Conservation (phyloP, 1,284 basidiomycete species). For the Coniophora puteana region DNA sequence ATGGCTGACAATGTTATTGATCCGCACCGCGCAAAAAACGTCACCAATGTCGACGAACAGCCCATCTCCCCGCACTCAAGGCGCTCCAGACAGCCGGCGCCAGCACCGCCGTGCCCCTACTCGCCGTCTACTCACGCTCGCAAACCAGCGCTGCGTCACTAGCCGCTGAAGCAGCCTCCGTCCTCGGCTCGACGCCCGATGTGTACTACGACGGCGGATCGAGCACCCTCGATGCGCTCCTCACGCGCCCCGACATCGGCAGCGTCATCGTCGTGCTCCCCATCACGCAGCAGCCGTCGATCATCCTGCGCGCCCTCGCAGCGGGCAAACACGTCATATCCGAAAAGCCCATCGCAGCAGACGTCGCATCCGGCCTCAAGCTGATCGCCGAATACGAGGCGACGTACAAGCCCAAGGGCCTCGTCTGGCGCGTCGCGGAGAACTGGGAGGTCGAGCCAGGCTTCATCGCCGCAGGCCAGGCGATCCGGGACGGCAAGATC, state of each 20-base stretch:
- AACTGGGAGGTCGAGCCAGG: conserved; percentile 75
- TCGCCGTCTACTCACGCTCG: conserved; percentile 79
- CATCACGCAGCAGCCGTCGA: conserved; percentile 67
- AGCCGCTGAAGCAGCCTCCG: conserved; percentile 39
- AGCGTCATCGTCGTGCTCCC: conserved; percentile 78
- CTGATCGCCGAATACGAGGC: conserved; percentile 67
- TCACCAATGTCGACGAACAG: no score
- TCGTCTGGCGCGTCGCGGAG: conserved; percentile 86
- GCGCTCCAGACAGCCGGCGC: conserved; percentile 43
- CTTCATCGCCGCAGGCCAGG: conserved; percentile 47
- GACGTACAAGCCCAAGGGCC: conserved; percentile 61
- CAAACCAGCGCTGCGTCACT: conserved; percentile 53
- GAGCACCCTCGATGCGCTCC: conserved; percentile 55
- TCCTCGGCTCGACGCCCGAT: conserved; percentile 37
- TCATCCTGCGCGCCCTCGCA: conserved; percentile 57
- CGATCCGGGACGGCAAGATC: conserved; percentile 55
- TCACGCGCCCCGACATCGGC: conserved; percentile 61
- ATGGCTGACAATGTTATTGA: no score
- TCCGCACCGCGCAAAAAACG: no score
- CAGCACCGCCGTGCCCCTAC: conserved; percentile 43
- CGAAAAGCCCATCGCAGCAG: conserved; percentile 82
- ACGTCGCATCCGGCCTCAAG: conserved; percentile 57
- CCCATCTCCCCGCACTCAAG: conserved; percentile 71
- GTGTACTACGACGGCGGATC: conserved; percentile 55
- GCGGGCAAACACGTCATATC: conserved; percentile 85